Conservation (phyloP, 169 alveolate species). For the Plasmodium cynomolgi region DNA sequence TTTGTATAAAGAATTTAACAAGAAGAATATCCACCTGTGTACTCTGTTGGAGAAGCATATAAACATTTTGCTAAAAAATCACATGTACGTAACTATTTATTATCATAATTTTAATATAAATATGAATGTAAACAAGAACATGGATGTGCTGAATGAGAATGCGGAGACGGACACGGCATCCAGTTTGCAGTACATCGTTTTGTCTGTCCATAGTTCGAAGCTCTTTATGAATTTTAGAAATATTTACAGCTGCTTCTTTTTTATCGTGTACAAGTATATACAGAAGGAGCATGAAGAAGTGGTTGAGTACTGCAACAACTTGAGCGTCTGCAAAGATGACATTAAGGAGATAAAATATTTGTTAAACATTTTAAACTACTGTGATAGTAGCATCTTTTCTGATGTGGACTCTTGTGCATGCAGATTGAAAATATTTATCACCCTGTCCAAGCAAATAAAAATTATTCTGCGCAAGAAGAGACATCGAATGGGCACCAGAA, state of each 20-base stretch:
- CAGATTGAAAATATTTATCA: slow-evolving; percentile 61
- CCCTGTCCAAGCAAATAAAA: slow-evolving; percentile 61
- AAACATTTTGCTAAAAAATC: slow-evolving; percentile 50
- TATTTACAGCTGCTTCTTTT: slow-evolving; percentile 70
- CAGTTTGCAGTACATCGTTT: slow-evolving; percentile 50
- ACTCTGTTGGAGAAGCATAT: slow-evolving; percentile 72
- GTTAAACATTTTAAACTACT: slow-evolving; percentile 64
- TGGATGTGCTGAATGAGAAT: slow-evolving; percentile 49
- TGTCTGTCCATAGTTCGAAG: slow-evolving; percentile 69
- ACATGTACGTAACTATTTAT: slow-evolving; percentile 71
- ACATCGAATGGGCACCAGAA: slow-evolving; percentile 18
- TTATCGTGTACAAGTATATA: slow-evolving; percentile 68
- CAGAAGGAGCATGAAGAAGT: slow-evolving; percentile 72
- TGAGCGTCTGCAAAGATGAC: slow-evolving; percentile 70
- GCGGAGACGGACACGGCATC: not conserved
- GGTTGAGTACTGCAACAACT: slow-evolving; percentile 65
- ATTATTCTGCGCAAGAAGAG: slow-evolving; percentile 36
- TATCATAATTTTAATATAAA: slow-evolving; percentile 71
- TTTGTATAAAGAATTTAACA: slow-evolving; percentile 72
- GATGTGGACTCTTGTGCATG: slow-evolving; percentile 76
- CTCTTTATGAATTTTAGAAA: slow-evolving; percentile 57
- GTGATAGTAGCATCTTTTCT: slow-evolving; percentile 51
- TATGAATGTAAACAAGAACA: slow-evolving; percentile 34
- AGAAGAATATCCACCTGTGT: slow-evolving; percentile 68
- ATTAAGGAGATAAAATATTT: slow-evolving; percentile 69